Conservation (phyloP, 1,284 basidiomycete genomes). For the Afroboletus lepidellus region DNA sequence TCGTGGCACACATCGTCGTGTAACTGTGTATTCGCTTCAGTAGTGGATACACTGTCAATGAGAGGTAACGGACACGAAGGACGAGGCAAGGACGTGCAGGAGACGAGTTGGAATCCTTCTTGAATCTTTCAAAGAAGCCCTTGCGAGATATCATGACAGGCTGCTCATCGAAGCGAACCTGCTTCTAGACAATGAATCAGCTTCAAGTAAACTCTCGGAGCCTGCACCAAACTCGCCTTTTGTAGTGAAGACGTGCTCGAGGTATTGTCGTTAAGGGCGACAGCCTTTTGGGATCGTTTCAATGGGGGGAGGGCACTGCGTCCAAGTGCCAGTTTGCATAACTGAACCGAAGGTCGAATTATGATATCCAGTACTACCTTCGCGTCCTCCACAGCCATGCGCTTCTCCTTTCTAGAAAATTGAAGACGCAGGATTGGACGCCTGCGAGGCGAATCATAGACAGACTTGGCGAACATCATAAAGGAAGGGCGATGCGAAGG, state of each 20-base stretch:
- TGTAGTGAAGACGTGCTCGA: constrained; percentile 11
- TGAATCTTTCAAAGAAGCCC: constrained; percentile 20
- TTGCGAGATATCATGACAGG: constrained; percentile 27
- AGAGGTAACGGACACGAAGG: constrained; percentile 22
- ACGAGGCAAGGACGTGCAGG: constrained; percentile 30
- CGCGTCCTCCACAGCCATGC: constrained; percentile 14
- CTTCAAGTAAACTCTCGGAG: neutral
- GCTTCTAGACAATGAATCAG: constrained; percentile 22
- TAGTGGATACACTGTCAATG: neutral
- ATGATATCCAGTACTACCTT: constrained; percentile 23
- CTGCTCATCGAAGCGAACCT: constrained; percentile 29
- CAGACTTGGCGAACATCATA: constrained; percentile 18
- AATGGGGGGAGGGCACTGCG: constrained; percentile 1
- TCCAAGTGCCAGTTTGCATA: constrained; percentile 21
- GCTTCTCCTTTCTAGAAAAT: constrained; percentile 15
- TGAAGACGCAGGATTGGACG: constrained; percentile 10
- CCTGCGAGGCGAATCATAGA: constrained; percentile 10
- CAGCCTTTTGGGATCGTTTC: constrained; percentile 8
- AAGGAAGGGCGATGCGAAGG: neutral
- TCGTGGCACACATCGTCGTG: neutral
- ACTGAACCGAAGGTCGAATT: constrained; percentile 23
- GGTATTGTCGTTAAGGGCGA: constrained; percentile 3
- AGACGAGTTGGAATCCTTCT: constrained; percentile 12
- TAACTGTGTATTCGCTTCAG: constrained; percentile 13
- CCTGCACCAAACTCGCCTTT: constrained; percentile 16